Evolutionary conservation across 2,329 filamentous ascomycete genomes (phyloP).

Genomic region (Trichophyton simii): DNA sequence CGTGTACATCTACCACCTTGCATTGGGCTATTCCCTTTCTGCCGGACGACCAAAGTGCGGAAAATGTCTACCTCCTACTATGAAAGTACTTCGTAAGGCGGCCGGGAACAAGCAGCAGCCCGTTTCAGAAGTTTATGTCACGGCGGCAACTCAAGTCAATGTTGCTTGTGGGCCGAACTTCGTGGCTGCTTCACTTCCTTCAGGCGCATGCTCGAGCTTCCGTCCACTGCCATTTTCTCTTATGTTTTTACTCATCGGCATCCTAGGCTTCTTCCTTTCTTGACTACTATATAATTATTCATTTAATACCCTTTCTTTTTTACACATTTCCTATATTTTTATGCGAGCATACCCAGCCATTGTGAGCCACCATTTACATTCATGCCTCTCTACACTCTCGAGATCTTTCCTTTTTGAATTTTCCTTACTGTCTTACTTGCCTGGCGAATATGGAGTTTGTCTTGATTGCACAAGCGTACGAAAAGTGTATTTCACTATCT

Average conservation of each 20-base stretch:
- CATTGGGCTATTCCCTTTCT: slow-evolving; percentile 61
- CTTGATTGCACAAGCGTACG: neutral
- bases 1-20: slow-evolving; percentile 73
- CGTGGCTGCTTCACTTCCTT: slow-evolving; percentile 19
- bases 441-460: neutral
- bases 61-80: slow-evolving; percentile 63
- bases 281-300: neutral
- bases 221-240: neutral
- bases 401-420: neutral
- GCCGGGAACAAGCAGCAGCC: slow-evolving; percentile 53
- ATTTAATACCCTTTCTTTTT: neutral
- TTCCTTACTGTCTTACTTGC: neutral
- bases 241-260: neutral
- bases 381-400: neutral
- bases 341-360: neutral
- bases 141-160: slow-evolving; percentile 63
- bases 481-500: neutral
- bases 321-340: neutral
- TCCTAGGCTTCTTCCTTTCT: neutral
- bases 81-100: slow-evolving; percentile 64
- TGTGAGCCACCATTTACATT: neutral
- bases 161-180: slow-evolving; percentile 46
- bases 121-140: slow-evolving; percentile 55
- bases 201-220: neutral
- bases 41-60: slow-evolving; percentile 61